phyloP scores from a whole-genome alignment of 371 early-diverging fungal genomes.

The Lichtheimia corymbifera region DNA sequence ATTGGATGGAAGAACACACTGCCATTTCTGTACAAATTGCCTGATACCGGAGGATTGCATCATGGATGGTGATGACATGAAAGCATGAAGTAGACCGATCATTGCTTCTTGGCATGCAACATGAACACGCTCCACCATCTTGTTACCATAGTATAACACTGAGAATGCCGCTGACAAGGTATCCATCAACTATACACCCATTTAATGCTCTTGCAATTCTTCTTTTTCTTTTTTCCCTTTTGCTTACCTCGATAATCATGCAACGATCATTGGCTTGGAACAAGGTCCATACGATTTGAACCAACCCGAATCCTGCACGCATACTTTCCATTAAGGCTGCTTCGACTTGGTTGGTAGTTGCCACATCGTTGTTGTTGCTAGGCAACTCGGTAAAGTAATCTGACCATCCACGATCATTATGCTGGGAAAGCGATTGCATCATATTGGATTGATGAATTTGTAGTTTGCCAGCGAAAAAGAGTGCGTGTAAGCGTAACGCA shows the following conservation, averaged over 20 bases:
- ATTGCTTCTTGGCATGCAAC: slow-evolving; percentile 6
- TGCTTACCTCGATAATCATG: slow-evolving; percentile 23
- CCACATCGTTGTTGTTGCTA: slow-evolving; percentile 1
- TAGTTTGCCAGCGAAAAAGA: slow-evolving; percentile 28
- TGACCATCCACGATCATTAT: slow-evolving; percentile 16
- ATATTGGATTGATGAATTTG: slow-evolving; percentile 25
- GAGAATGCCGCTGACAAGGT: slow-evolving; percentile 27
- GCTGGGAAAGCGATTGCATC: slow-evolving; percentile 17
- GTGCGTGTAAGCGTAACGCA: slow-evolving; percentile 19
- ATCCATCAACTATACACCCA: slow-evolving; percentile 18
- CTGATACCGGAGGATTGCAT: slow-evolving; percentile 11
- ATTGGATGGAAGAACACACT: background rate
- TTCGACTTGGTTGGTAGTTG: slow-evolving; percentile 17
- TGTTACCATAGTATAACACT: slow-evolving; percentile 33
- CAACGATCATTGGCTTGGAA: slow-evolving; percentile 24
- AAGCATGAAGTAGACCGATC: slow-evolving; percentile 3
- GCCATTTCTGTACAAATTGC: slow-evolving; percentile 12
- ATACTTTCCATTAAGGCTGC: slow-evolving; percentile 21
- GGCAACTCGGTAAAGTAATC: slow-evolving; percentile 22
- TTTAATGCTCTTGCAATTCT: background rate
- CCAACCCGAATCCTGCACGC: slow-evolving; percentile 26
- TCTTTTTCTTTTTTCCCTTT: background rate
- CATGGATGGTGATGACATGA: slow-evolving; percentile 9
- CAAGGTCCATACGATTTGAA: slow-evolving; percentile 18
- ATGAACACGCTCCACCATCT: slow-evolving; percentile 15